Evolutionary conservation across 805 yeast species (phyloP), one percentile per base, ranked within the genome.

Genomic region (Candida ascalaphidarum): DNA sequence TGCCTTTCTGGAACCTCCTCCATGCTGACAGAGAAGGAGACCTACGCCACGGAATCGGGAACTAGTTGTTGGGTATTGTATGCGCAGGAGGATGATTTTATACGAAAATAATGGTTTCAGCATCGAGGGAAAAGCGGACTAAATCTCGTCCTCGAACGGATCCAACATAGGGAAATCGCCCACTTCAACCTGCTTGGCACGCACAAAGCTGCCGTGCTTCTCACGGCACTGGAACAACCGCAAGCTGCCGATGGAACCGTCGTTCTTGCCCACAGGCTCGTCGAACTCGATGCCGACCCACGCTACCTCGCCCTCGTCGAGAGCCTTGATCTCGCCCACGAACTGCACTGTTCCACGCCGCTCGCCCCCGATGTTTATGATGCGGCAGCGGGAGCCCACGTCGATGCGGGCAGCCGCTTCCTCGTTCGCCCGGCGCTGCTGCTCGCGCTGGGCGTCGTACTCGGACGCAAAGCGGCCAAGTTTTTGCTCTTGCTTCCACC

Each of bases 271-370:
- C 6, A 71, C 68, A 0, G 96, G 89, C 40, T 81, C 85, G 41
- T 82, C 92, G 30, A 86, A 76, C 41, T 78, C 82, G 3, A 89
- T 70, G 0, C 96, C 97, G 17, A 82, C 68, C 96, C 96, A 89
- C 1, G 54, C 39, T 12, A 41, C 40, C 20, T 60, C 68, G 3
- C 62, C 67, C 10, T 48, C 48, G 26, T 74, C 77, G 27, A 86
- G 69, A 22, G 68, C 74, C 0, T 72, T 62, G 2, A 89, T 73
- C 22, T 52, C 55, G 2, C 97, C 97, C 10, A 86, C 57, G 43
- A 56, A 89, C 32, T 65, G 58, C 17, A 89, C 67, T n/a, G 63
- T 55, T 3, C 96, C 97, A 21, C 81, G 48, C 39, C 95, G 63
- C 39, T 66, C 71, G 14, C 68, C 66, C 26, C 52, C 58, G 18